Conservation (phyloP, 768 basidiomycete species). For the Clavaria fumosa region DNA sequence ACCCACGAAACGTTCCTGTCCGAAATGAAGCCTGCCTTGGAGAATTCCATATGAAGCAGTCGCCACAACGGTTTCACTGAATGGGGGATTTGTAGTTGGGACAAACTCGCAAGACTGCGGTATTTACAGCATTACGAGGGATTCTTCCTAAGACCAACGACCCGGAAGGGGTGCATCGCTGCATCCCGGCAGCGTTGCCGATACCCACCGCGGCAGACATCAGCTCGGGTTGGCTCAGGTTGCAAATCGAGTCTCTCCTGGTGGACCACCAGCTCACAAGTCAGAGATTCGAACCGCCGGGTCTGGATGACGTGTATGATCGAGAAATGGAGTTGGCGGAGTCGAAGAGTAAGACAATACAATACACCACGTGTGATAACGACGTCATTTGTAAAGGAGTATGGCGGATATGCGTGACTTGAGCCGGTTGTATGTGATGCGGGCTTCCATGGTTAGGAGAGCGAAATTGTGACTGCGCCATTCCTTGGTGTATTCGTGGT, state of each 20-base stretch:
- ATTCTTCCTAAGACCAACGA: slow-evolving; percentile 27
- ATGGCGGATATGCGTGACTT: slow-evolving; percentile 19
- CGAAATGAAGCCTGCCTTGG: too few species aligned
- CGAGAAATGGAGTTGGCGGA: slow-evolving; percentile 48
- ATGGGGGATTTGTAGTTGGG: too few species aligned
- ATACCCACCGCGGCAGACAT: slow-evolving; percentile 47
- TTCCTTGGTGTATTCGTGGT: slow-evolving; percentile 44
- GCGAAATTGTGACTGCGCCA: slow-evolving; percentile 50
- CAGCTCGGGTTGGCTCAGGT: slow-evolving; percentile 56
- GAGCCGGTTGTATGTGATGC: slow-evolving; percentile 35
- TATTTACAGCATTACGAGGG: slow-evolving; percentile 49
- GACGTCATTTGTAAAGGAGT: too few species aligned
- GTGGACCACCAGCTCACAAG: slow-evolving; percentile 51
- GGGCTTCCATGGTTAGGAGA: slow-evolving; percentile 41
- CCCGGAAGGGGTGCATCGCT: slow-evolving; percentile 31
- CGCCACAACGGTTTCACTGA: too few species aligned
- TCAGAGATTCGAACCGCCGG: slow-evolving; percentile 38
- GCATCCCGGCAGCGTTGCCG: slow-evolving; percentile 40
- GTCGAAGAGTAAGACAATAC: too few species aligned
- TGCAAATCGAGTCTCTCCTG: slow-evolving; percentile 42
- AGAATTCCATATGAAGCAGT: too few species aligned
- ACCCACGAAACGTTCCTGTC: too few species aligned
- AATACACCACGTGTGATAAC: too few species aligned
- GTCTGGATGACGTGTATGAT: slow-evolving; percentile 44
- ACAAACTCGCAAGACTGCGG: slow-evolving; percentile 60